Base-by-base conservation (phyloP, 2,329 filamentous ascomycete genomes). In the Colletotrichum limetticola region DNA sequence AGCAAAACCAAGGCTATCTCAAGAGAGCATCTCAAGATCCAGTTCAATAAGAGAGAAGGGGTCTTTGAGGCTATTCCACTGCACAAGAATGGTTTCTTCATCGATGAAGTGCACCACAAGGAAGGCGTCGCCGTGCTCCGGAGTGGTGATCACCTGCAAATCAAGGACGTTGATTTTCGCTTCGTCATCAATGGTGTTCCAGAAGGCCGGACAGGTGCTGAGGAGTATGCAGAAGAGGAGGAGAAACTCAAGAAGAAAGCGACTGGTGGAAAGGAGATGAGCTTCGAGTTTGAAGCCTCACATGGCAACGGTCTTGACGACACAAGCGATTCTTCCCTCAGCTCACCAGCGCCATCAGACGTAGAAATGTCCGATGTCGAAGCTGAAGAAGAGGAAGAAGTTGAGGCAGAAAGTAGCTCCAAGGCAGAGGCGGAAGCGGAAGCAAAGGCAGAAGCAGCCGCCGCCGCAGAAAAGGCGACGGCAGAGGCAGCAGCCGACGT, bases 1-100 rank as follows among this genome's bases (percentile, higher is more conserved):
- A 85, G 81, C 72, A 90, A 89, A 74, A 94, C 93, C 63, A 93
- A 93, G 78, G 89, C 89, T 63, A 95, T 95, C 67, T 95, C 93
- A 4, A 87, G 93, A 74, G 86, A 92, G 76, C 94, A 96, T 80
- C 85, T 94, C 61, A 92, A 91, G 77, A 94, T 96, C 76, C 85
- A 89, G 59, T 95, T 92, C 82, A 93, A 93, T 77, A 86, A 89
- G 74, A 84, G 90, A 14, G 86, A 86, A 53, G 86, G 89, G 24
- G 84, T 89, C 7, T 95, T 94, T 77, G 90, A 94, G 78, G 90
- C 93, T 59, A 85, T 87, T 28, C 86, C 88, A 0, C 77, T 91
- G 9, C 89, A 91, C 75, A 87, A 86, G 74, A 95, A 95, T 76
- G 92, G 93, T 6, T 91, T 93, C 77, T 93, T 93, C 78, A 87